Evolutionary conservation across 1,284 basidiomycete species (phyloP), one percentile per base, ranked within the genome.

Genomic region (Ceraceosorus bombacis): DNA sequence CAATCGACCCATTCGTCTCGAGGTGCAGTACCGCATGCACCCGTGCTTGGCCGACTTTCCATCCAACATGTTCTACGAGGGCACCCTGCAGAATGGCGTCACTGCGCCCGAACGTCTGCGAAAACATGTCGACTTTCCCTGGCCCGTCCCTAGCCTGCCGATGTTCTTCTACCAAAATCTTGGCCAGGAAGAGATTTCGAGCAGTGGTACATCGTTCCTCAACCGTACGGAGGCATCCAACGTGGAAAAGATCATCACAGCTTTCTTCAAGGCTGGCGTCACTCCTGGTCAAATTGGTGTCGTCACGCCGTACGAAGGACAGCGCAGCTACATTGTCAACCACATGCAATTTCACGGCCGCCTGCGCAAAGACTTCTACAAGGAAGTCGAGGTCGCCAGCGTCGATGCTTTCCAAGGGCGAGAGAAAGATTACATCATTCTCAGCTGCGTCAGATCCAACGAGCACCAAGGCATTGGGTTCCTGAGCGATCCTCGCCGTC

Each of bases 141-240:
- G 95, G 95, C 95, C 95, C 4, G 85, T 90, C 41, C 88, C 89
- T n/a, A 90, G 92, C 70, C 92, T 90, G 6, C 95, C 95, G 15
- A 98, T 98, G 94, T 95, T 97, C 82, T 99, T 98, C 82, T 96
- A 97, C 80, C 93, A 97, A 82, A 98, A 98, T 76, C 80, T 98
- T 52, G 95, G 95, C 0, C 95, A 97, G 71, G 95, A 99, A 78
- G 95, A 99, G 79, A 98, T 99, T 66, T 97, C 93, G 36, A 91
- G 89, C 59, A 94, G 90, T 76, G 95, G 95, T 53, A 99, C 95
- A 0, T 97, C 94, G 6, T 98, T 96, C 84, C 83, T 99, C 71
- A 98, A 99, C 79, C 89, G 94, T 75, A 98, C 94, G 41, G 95
- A 99, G 78, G 94, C 95, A 1, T 92, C 90, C 43, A 97, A 97